Evolutionary conservation across 805 yeast genomes (phyloP).

Genomic region (Cyberlindnera suaveolens): DNA sequence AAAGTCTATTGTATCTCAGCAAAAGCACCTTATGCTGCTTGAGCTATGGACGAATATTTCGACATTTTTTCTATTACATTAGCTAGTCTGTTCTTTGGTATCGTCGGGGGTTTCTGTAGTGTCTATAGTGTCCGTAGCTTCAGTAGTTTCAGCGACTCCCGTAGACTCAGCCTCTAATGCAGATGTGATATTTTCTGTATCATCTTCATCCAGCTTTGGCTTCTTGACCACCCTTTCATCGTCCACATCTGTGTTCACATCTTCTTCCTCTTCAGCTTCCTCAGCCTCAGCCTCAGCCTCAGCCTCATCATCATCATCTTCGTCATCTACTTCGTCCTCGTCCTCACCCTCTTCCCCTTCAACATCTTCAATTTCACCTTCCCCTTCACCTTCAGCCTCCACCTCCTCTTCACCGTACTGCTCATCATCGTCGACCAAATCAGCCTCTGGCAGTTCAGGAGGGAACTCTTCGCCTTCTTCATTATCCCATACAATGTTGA

Average conservation of each 20-base stretch:
- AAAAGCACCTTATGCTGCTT: neutral
- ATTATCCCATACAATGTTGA: conserved; percentile 95
- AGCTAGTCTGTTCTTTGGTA: neutral
- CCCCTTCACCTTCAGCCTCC: conserved; percentile 35
- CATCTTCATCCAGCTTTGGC: conserved; percentile 3
- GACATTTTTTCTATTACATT: neutral
- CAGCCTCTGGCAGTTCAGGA: conserved; percentile 68
- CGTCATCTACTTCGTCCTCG: neutral
- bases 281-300: conserved; percentile 39
- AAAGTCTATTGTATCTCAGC: neutral
- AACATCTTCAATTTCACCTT: conserved; percentile 32
- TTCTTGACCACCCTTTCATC: conserved; percentile 14
- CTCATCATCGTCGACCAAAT: conserved; percentile 56
- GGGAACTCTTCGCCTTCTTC: conserved; percentile 68
- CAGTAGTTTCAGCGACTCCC: conserved; percentile 16
- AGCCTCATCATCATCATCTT: conserved; percentile 24
- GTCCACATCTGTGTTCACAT: conserved; percentile 19
- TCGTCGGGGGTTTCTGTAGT: conserved; percentile 3
- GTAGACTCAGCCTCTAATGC: neutral
- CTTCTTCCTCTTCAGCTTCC: conserved; percentile 31
- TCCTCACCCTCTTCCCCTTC: conserved; percentile 11
- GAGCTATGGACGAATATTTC: neutral
- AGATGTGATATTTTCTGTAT: neutral
- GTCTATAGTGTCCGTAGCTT: conserved; percentile 15
- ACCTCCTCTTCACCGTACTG: conserved; percentile 49